Percentiles rank a stretch among this genome's conserved stretches.
Evolutionary conservation across 1,284 basidiomycete species (phyloP).

Genomic region (Fomitopsis palustris): DNA sequence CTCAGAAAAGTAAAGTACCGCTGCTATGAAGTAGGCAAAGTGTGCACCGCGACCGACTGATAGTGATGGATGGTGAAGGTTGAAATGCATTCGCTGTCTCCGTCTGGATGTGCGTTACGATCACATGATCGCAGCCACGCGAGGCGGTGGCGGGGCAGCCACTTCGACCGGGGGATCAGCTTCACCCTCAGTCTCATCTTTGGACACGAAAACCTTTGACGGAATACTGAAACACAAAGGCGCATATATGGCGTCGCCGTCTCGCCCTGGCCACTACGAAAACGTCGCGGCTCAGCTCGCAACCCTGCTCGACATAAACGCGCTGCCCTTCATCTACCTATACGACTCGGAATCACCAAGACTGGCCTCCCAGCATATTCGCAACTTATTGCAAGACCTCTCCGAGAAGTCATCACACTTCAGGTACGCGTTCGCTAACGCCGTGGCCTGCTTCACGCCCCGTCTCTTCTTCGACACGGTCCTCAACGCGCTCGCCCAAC

Average conservation of each 20-base stretch:
- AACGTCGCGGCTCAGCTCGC: conserved; percentile 36
- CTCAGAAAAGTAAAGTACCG: too few relatives aligned
- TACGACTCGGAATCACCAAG: conserved; percentile 56
- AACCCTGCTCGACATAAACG: conserved; percentile 44
- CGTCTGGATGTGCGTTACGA: too few relatives aligned
- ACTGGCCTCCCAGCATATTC: conserved; percentile 41
- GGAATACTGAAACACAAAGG: background rate
- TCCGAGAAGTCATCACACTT: conserved; percentile 24
- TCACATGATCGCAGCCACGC: too few relatives aligned
- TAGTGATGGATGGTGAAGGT: too few relatives aligned
- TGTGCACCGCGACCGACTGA: too few relatives aligned
- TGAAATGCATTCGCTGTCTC: too few relatives aligned
- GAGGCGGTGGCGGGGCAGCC: too few relatives aligned
- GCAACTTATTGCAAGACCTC: conserved; percentile 32
- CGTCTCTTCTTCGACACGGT: conserved; percentile 68
- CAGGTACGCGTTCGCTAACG: conserved; percentile 50
- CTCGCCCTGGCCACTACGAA: conserved; percentile 19
- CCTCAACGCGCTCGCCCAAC: conserved; percentile 55
- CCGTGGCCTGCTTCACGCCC: conserved; percentile 61
- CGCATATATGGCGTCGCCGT: background rate
- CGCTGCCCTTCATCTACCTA: conserved; percentile 70
- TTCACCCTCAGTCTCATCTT: too few relatives aligned
- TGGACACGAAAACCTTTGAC: too few relatives aligned
- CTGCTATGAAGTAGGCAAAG: too few relatives aligned
- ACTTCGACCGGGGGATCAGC: too few relatives aligned